These are phyloP conservation scores for Tetracladium setigerum DNA, from an alignment of 495 filamentous ascomycete species.

Conservation along the genomic window DNA sequence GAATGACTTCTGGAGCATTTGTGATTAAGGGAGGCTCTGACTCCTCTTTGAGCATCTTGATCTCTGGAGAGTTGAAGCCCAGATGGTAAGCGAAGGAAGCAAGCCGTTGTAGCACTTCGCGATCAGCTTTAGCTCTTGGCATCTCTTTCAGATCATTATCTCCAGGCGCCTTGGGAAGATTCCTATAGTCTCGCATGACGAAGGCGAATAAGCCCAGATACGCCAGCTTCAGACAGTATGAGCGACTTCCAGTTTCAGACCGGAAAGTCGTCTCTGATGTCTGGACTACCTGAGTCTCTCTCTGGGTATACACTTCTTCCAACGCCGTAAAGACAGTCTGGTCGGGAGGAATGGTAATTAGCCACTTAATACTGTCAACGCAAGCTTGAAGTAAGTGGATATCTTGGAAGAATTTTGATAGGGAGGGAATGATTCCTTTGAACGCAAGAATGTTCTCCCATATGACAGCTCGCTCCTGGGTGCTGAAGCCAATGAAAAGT, in stretches of 20 bases:
- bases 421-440: slow-evolving; percentile 3
- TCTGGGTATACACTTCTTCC: not conserved
- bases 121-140: slow-evolving; percentile 5
- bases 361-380: slow-evolving; percentile 3
- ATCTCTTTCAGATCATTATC: slow-evolving; percentile 3
- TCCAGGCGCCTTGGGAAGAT: slow-evolving; percentile 1
- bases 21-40: not conserved
- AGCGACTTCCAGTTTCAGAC: not conserved
- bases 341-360: not conserved
- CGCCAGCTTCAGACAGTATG: not conserved
- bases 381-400: slow-evolving; percentile 1
- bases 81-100: slow-evolving; percentile 2
- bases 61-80: slow-evolving; percentile 4
- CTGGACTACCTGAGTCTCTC: slow-evolving; percentile 1
- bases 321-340: slow-evolving; percentile 1
- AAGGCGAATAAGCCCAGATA: slow-evolving; percentile 2
- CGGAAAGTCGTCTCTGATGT: slow-evolving; percentile 3
- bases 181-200: not conserved
- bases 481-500: slow-evolving; percentile 3
- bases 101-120: slow-evolving; percentile 1
- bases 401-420: slow-evolving; percentile 9
- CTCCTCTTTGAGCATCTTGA: not conserved
- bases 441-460: slow-evolving; percentile 6
- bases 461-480: slow-evolving; percentile 3
- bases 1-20: not conserved